Evolutionary conservation across 768 basidiomycete species (phyloP).

Genomic region (Xerocomellus amylosporus): DNA sequence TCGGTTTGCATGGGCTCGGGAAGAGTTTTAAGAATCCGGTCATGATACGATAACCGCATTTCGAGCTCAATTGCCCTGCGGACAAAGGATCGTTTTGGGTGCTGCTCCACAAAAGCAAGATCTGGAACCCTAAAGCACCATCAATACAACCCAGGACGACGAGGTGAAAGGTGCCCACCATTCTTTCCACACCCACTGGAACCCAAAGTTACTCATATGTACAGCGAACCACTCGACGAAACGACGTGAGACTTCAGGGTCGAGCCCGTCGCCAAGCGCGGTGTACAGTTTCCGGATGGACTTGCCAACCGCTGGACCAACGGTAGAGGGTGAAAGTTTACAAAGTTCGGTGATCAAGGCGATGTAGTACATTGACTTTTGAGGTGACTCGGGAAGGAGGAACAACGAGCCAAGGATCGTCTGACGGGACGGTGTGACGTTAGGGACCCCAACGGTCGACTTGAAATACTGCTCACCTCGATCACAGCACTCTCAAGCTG

Average conservation of each 20-base stretch:
- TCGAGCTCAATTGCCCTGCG: constrained; percentile 85
- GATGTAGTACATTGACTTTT: constrained; percentile 83
- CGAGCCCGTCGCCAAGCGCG: constrained; percentile 78
- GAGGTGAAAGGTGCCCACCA: constrained; percentile 54
- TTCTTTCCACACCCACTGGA: constrained; percentile 99
- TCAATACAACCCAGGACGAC: background rate
- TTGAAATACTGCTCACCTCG: constrained; percentile 50
- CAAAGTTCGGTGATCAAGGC: constrained; percentile 90
- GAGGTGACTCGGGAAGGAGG: constrained; percentile 70
- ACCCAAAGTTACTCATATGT: constrained; percentile 97
- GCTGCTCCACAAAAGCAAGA: constrained; percentile 63
- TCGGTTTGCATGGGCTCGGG: constrained; percentile 78
- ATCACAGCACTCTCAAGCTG: constrained; percentile 86
- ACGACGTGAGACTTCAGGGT: constrained; percentile 76
- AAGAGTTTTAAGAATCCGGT: constrained; percentile 85
- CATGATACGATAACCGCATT: constrained; percentile 88
- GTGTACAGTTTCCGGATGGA: constrained; percentile 86
- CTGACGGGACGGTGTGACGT: constrained; percentile 35
- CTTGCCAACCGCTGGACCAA: constrained; percentile 95
- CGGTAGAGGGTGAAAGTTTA: constrained; percentile 87
- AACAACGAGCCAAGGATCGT: constrained; percentile 72
- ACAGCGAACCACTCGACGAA: constrained; percentile 95
- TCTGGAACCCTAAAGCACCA: constrained; percentile 78
- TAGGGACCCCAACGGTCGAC: background rate
- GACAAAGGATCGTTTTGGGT: constrained; percentile 88